These are phyloP conservation scores for Xylaria sp. DNA, from an alignment of 2,329 filamentous ascomycete species.

Conservation along the genomic window DNA sequence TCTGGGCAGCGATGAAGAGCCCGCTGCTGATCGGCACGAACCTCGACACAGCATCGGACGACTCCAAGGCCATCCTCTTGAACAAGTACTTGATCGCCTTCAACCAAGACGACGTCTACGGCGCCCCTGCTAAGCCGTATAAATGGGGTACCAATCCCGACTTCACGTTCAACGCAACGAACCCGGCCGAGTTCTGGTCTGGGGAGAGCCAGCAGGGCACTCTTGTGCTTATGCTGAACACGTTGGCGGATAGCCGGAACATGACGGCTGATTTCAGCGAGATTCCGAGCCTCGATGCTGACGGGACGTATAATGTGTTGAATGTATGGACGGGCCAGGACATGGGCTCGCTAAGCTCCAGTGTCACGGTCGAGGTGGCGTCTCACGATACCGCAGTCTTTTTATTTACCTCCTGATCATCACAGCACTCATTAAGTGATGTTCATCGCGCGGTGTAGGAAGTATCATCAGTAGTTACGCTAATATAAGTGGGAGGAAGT, in stretches of 20 bases:
- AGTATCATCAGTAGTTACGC: not conserved
- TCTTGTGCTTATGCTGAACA: constrained; percentile 62
- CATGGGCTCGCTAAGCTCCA: constrained; percentile 46
- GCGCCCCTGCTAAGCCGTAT: constrained; percentile 57
- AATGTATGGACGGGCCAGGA: constrained; percentile 60
- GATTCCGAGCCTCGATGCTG: constrained; percentile 54
- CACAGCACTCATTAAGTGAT: not conserved
- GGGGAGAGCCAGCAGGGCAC: constrained; percentile 56
- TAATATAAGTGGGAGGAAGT: not conserved
- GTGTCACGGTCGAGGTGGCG: constrained; percentile 25
- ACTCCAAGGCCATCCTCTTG: constrained; percentile 55
- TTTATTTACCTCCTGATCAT: constrained; percentile 24
- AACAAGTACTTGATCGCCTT: constrained; percentile 56
- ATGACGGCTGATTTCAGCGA: constrained; percentile 57
- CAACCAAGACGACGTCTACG: constrained; percentile 59
- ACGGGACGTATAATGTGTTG: constrained; percentile 53
- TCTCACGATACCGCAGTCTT: constrained; percentile 35
- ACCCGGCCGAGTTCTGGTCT: constrained; percentile 63
- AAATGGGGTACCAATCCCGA: constrained; percentile 62
- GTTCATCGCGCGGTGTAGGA: too few species aligned
- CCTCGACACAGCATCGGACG: constrained; percentile 51
- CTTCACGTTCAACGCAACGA: constrained; percentile 59
- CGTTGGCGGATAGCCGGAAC: constrained; percentile 46
- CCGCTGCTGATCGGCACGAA: constrained; percentile 61
- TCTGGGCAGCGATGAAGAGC: constrained; percentile 63